Conservation (phyloP, 1,139 yeast genomes). For the Kluyveromyces sp. region DNA sequence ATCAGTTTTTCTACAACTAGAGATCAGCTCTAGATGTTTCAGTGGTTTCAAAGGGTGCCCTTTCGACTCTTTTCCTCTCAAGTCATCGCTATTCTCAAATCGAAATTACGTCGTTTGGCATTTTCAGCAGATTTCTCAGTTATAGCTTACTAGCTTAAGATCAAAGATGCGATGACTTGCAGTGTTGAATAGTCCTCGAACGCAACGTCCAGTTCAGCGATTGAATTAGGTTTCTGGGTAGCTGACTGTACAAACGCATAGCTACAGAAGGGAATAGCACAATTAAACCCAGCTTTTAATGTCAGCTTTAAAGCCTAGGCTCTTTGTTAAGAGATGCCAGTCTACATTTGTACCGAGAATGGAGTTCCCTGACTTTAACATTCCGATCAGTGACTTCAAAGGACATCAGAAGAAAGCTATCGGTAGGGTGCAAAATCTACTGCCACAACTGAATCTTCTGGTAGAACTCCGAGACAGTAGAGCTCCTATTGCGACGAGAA, state of each 20-base stretch:
- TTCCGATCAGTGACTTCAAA: constrained; percentile 72
- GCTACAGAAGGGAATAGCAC: no score
- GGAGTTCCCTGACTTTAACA: constrained; percentile 60
- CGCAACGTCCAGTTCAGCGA: no score
- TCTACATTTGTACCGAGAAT: constrained; percentile 34
- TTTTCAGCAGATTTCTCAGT: background rate
- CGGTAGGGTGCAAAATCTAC: constrained; percentile 56
- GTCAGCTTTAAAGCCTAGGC: background rate
- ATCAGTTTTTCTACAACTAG: background rate
- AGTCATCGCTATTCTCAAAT: background rate
- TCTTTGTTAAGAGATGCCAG: background rate
- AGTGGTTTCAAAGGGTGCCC: no score
- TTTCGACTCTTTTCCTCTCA: background rate
- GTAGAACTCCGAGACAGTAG: constrained; percentile 83
- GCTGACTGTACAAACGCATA: no score
- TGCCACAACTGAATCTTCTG: constrained; percentile 75
- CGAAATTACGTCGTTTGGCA: no score
- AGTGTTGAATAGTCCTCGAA: no score
- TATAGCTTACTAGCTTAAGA: no score
- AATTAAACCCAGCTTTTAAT: no score
- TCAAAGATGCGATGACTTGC: no score
- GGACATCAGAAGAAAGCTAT: constrained; percentile 89
- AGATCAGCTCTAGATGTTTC: background rate
- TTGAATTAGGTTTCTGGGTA: no score
- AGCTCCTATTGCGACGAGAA: constrained; percentile 81